Conservation (phyloP, 2,329 filamentous ascomycete genomes). For the Leptosphaerulina australis region DNA sequence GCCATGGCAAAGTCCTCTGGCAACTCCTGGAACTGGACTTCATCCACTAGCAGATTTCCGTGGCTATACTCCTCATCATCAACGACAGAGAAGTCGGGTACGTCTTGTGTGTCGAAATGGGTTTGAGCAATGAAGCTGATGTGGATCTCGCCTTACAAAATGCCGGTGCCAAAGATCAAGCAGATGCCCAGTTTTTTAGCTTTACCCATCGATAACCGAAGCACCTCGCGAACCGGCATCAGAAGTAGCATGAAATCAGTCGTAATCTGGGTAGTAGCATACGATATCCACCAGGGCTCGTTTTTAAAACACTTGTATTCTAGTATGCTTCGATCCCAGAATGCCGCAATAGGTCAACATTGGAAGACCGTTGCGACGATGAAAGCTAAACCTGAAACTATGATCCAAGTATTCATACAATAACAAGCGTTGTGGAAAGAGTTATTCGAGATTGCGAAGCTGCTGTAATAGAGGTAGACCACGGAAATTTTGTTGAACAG, state of each 20-base stretch:
- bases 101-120: too few species aligned
- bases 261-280: conserved; percentile 27
- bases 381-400: conserved; percentile 39
- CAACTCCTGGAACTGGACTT: too few species aligned
- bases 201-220: conserved; percentile 27
- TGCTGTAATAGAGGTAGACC: conserved; percentile 43
- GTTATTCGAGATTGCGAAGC: conserved; percentile 37
- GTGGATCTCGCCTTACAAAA: too few species aligned
- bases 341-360: conserved; percentile 39
- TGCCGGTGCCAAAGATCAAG: conserved; percentile 31
- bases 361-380: conserved; percentile 43
- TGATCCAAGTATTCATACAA: conserved; percentile 37
- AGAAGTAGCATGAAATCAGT: conserved; percentile 30
- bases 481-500: conserved; percentile 46
- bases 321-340: conserved; percentile 39
- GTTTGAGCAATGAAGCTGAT: too few species aligned
- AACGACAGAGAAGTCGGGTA: too few species aligned
- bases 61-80: too few species aligned
- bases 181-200: conserved; percentile 31
- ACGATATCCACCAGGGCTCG: conserved; percentile 36
- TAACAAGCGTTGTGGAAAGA: conserved; percentile 36
- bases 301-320: conserved; percentile 40
- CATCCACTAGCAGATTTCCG: too few species aligned
- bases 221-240: conserved; percentile 28
- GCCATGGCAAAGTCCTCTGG: too few species aligned